These are phyloP conservation scores for Phytophthora sansomeana DNA, from an alignment of 352 stramenopile species.

Conservation along the genomic window DNA sequence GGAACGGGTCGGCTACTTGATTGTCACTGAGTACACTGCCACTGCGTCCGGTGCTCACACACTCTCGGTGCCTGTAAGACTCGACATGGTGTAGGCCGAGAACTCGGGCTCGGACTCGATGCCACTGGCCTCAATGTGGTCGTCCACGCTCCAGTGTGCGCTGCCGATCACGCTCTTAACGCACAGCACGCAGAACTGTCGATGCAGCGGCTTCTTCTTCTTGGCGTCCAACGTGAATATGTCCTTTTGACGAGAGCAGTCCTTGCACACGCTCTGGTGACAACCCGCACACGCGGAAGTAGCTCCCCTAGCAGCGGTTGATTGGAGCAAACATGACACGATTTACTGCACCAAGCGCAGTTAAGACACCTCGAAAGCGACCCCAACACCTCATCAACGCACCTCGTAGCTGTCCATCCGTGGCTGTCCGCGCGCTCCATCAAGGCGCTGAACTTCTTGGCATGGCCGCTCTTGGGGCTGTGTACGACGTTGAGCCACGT, in stretches of 20 bases:
- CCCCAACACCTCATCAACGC: conserved; percentile 13
- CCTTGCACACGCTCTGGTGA: conserved; percentile 50
- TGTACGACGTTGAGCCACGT: conserved; percentile 44
- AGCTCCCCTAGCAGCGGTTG: conserved; percentile 27
- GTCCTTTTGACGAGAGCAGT: conserved; percentile 33
- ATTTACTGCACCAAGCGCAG: conserved; percentile 25
- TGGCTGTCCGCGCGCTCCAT: conserved; percentile 32
- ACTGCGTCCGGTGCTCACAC: conserved; percentile 12
- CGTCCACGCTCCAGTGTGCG: conserved; percentile 28
- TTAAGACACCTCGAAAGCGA: conserved; percentile 8
- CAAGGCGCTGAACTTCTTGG: conserved; percentile 42
- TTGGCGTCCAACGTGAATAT: conserved; percentile 41
- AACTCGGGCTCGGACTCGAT: conserved; percentile 24
- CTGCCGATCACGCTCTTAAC: conserved; percentile 37
- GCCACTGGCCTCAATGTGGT: conserved; percentile 25
- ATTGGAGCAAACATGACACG: conserved; percentile 46
- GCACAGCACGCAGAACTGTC: conserved; percentile 44
- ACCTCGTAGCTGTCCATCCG: conserved; percentile 34
- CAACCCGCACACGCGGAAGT: conserved; percentile 41
- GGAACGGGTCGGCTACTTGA: conserved; percentile 28
- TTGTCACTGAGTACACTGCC: conserved; percentile 16
- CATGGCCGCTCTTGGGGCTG: conserved; percentile 37
- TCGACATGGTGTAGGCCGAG: conserved; percentile 10
- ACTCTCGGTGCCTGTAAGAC: conserved; percentile 14
- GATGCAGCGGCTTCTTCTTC: conserved; percentile 28